These are phyloP conservation scores for Camelina hispida DNA, from an alignment of 345 rosid genomes.

Conservation along the genomic window DNA sequence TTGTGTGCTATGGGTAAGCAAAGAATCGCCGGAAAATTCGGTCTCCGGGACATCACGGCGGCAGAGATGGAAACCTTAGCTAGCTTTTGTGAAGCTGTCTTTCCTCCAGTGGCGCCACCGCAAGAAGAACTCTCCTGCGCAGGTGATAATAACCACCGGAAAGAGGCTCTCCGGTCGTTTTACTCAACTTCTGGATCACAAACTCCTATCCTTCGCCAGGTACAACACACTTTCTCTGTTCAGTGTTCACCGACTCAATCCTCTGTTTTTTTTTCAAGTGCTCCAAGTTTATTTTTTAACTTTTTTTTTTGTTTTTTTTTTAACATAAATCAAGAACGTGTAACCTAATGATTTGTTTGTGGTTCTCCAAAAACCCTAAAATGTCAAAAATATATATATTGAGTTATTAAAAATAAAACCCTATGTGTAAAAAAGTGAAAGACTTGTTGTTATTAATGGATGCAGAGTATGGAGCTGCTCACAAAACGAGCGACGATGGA, in stretches of 20 bases:
- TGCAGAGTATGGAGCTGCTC: constrained; percentile 37
- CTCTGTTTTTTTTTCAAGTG: neutral
- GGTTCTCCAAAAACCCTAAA: neutral
- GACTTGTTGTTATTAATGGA: constrained; percentile 7
- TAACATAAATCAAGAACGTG: neutral
- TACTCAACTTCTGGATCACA: constrained; percentile 57
- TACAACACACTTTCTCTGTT: constrained; percentile 11
- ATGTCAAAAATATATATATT: neutral
- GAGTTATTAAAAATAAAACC: neutral
- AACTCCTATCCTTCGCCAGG: constrained; percentile 40
- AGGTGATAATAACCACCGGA: constrained; percentile 24
- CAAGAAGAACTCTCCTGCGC: constrained; percentile 9
- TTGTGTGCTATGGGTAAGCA: constrained; percentile 31
- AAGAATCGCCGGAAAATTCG: constrained; percentile 5
- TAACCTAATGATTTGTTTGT: neutral
- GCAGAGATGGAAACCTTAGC: constrained; percentile 59
- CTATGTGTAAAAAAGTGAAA: neutral
- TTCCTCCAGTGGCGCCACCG: constrained; percentile 53
- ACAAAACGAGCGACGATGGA: constrained; percentile 36
- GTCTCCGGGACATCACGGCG: constrained; percentile 46
- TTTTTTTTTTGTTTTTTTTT: neutral
- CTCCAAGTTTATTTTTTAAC: neutral
- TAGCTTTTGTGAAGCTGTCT: constrained; percentile 58
- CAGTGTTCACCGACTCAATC: neutral
- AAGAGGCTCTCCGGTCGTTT: constrained; percentile 50